These are phyloP conservation scores for Penicillium macrosclerotiorum DNA, from an alignment of 495 filamentous ascomycete species.

Conservation along the genomic window DNA sequence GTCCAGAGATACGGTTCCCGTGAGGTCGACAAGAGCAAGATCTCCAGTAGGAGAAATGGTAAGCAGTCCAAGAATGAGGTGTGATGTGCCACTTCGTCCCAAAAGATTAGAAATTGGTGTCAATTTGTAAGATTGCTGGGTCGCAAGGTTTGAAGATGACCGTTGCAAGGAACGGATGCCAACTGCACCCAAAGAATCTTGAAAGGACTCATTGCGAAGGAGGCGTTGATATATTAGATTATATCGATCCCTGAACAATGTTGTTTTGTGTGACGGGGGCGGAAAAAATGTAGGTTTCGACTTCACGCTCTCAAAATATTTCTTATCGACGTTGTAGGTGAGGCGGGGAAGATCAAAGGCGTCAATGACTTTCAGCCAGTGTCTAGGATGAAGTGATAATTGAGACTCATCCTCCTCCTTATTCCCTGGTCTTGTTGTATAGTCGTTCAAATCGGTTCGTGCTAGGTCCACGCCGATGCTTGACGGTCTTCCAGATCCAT, in stretches of 20 bases:
- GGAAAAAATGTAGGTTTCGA: constrained; percentile 77
- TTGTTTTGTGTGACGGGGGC: constrained; percentile 73
- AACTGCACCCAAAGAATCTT: constrained; percentile 61
- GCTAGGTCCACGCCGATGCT: constrained; percentile 13
- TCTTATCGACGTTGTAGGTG: constrained; percentile 81
- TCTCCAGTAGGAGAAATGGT: constrained; percentile 77
- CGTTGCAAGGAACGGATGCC: constrained; percentile 46
- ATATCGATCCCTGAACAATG: constrained; percentile 83
- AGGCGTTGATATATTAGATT: constrained; percentile 88
- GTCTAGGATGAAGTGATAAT: constrained; percentile 58
- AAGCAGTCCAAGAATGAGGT: constrained; percentile 85
- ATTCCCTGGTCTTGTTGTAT: constrained; percentile 23
- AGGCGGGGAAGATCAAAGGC: constrained; percentile 87
- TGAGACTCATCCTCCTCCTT: constrained; percentile 64
- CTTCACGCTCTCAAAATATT: constrained; percentile 77
- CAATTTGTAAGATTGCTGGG: constrained; percentile 74
- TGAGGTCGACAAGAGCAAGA: constrained; percentile 78
- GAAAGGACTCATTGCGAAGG: constrained; percentile 89
- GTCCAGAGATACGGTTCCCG: constrained; percentile 83
- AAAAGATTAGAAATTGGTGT: constrained; percentile 93
- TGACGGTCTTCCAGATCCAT: constrained; percentile 12
- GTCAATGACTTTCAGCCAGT: constrained; percentile 73
- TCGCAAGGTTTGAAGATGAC: constrained; percentile 51
- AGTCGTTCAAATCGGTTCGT: constrained; percentile 9
- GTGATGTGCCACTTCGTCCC: constrained; percentile 77